Evolutionary conservation across 345 rosid species (phyloP).

Genomic region (Euclidium syriacum): DNA sequence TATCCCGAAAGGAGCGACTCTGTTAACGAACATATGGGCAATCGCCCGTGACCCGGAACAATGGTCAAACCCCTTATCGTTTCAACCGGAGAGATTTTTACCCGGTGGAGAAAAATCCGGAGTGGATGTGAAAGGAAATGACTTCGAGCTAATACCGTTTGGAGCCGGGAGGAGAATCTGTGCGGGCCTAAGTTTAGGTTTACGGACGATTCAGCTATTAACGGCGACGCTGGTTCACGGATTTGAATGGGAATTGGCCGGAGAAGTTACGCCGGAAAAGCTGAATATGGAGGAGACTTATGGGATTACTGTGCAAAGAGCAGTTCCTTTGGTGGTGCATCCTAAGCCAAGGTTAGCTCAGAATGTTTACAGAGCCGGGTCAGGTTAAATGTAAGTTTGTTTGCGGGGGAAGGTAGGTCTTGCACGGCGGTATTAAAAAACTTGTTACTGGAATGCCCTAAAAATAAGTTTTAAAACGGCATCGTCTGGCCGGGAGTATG

Average conservation of each 20-base stretch:
- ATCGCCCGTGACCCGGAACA: constrained; percentile 71
- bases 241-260: constrained; percentile 64
- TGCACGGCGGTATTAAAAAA: background rate
- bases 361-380: constrained; percentile 27
- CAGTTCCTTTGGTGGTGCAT: constrained; percentile 52
- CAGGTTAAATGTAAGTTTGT: background rate
- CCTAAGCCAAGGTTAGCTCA: constrained; percentile 49
- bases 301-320: constrained; percentile 68
- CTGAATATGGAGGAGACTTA: constrained; percentile 75
- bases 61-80: constrained; percentile 59
- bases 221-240: constrained; percentile 65
- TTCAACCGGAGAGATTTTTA: constrained; percentile 66
- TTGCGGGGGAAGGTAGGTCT: background rate
- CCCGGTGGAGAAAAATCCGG: constrained; percentile 59
- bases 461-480: background rate
- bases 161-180: constrained; percentile 89
- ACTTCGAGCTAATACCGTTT: constrained; percentile 75
- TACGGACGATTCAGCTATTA: constrained; percentile 60
- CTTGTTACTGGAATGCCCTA: background rate
- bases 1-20: constrained; percentile 63
- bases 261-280: constrained; percentile 43
- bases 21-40: constrained; percentile 76
- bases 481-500: too few relatives aligned
- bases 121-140: constrained; percentile 62
- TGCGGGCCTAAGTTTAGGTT: constrained; percentile 70